Evolutionary conservation across 179 eudicot genomes (phyloP), one percentile per base, ranked within the genome.

Genomic region (Pouteria campechiana): DNA sequence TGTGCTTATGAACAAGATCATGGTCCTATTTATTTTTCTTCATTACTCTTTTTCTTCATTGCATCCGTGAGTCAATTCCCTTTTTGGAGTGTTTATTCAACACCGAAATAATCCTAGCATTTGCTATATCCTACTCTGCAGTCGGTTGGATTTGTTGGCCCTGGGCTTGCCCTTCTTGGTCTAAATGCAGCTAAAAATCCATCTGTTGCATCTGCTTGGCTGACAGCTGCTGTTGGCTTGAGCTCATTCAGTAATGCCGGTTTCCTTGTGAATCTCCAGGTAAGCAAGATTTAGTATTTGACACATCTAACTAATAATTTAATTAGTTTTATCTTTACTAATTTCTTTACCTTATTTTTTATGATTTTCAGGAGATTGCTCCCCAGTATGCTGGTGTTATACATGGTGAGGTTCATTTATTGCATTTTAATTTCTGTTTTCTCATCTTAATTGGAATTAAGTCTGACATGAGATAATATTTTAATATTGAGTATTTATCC

Each of bases 241-340:
- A 90, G 86, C 72, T 74, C 93, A 15, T 90, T 90, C 62, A 90
- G 95, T 61, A 93, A 90, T 60, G 74, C 75, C 46, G 98, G 98
- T 49, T 87, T 87, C 68, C 87, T 87, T 56, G 96, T 87, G 19
- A 87, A 87, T 54, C 72, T 87, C 55, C 98, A 90, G 95, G 98
- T 90, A 18, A 34, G 73, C 57, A 34, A 40, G 51, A 29, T 22
- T 24, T 32, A 35, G 33, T 23, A 18, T 19, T 55, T 16, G 15
- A 28, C 31, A 24, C 9, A 40, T 34, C 13, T 35, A 10, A 8
- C 22, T 25, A 36, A 31, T 25, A 22, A 1, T 27, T 37, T 17
- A 16, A 28, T 41, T 12, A 4, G 17, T 30, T 32, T 2, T 7
- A 46, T n/a, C 25, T 40, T 21, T 21, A 18, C 49, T 41, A 5